Conservation (phyloP, 164 flowering plant species). For the Nymphaea thermarum region DNA sequence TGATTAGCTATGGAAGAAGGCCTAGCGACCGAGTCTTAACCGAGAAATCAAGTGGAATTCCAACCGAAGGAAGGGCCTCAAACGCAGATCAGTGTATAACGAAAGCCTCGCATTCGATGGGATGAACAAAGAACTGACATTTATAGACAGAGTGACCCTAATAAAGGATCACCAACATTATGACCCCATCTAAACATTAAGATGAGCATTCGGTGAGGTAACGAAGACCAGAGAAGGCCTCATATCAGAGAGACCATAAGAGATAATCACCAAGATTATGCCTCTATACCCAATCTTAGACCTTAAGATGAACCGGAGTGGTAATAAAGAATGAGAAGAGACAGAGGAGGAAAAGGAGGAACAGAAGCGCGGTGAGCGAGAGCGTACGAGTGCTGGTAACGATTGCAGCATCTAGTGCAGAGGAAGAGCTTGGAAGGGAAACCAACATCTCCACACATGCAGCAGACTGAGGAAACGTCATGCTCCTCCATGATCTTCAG, state of each 20-base stretch:
- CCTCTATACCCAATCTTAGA: not conserved
- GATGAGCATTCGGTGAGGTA: no score
- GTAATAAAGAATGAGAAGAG: not conserved
- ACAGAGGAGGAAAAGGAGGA: not conserved
- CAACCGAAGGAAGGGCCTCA: no score
- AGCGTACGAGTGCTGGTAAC: constrained; percentile 88
- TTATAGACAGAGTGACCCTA: no score
- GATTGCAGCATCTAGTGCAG: constrained; percentile 59
- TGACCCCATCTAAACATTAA: no score
- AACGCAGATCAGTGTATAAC: no score
- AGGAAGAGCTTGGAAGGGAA: constrained; percentile 91
- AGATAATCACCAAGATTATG: no score
- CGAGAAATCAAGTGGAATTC: no score
- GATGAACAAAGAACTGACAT: no score
- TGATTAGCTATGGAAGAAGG: no score
- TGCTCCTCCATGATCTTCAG: not conserved
- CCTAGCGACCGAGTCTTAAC: no score
- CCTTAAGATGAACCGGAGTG: not conserved
- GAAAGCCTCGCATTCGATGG: no score
- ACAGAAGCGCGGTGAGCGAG: constrained; percentile 1
- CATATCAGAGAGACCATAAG: not conserved
- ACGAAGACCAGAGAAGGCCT: not conserved
- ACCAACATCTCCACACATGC: constrained; percentile 97
- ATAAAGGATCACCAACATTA: no score
- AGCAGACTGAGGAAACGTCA: constrained; percentile 69